A percentile compares a stretch with the other conserved stretches of the same genome.
These are phyloP conservation scores for Backusella luteola DNA, from an alignment of 192 early-diverging fungal genomes.

Conservation along the genomic window DNA sequence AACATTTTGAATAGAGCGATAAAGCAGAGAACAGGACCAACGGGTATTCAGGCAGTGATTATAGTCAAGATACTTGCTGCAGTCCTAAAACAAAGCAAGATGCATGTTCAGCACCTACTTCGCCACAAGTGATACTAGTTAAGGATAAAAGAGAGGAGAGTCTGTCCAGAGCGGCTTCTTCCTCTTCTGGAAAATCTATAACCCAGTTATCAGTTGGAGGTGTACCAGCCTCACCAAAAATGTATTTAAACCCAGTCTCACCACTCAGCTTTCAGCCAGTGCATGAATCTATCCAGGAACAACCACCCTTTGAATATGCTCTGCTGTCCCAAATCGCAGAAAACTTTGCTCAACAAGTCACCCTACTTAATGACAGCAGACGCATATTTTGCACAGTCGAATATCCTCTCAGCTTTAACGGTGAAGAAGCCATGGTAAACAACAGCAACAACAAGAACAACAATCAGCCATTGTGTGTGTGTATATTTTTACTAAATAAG, in stretches of 20 bases:
- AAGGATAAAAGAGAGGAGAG: neutral
- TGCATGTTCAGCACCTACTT: neutral
- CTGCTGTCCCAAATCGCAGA: slow-evolving; percentile 12
- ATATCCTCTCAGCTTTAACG: slow-evolving; percentile 34
- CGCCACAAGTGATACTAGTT: neutral
- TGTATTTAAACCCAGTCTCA: slow-evolving; percentile 11
- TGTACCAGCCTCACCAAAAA: slow-evolving; percentile 8
- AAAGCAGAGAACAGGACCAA: neutral
- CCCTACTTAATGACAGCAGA: slow-evolving; percentile 6
- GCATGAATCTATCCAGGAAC: neutral
- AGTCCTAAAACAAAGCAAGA: neutral
- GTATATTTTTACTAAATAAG: neutral
- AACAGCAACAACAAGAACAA: neutral
- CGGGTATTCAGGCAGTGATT: neutral
- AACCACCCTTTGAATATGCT: slow-evolving; percentile 8
- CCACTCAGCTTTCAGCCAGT: slow-evolving; percentile 13
- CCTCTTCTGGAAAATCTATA: slow-evolving; percentile 16
- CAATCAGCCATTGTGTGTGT: neutral
- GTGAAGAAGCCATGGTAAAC: slow-evolving; percentile 28
- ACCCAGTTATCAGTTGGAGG: neutral
- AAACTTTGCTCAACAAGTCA: slow-evolving; percentile 16
- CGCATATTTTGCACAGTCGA: slow-evolving; percentile 26
- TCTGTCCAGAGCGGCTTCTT: neutral
- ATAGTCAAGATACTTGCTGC: neutral
- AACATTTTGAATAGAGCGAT: neutral